Conservation (phyloP, 345 rosid genomes). For the Jatropha curcas region DNA sequence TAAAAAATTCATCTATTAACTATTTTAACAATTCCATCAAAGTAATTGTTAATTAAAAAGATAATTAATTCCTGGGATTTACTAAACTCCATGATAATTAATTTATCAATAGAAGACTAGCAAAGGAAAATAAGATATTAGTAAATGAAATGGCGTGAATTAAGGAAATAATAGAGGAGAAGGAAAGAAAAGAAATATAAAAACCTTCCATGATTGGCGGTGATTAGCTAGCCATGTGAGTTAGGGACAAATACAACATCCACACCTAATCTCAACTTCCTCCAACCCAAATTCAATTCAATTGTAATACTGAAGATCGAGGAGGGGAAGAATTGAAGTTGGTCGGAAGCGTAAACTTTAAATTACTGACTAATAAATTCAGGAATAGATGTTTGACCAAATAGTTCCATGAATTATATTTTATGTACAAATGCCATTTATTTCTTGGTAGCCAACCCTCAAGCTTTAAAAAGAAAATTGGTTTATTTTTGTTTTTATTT, state of each 20-base stretch:
- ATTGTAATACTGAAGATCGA: background rate
- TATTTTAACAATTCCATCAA: too few species aligned
- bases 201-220: constrained; percentile 20
- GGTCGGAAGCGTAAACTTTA: constrained; percentile 4
- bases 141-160: too few species aligned
- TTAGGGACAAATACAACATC: background rate
- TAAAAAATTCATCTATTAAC: too few species aligned
- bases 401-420: background rate
- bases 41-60: too few species aligned
- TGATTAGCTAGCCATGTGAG: background rate
- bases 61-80: too few species aligned
- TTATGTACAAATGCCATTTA: too few species aligned
- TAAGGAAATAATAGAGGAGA: background rate
- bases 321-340: background rate
- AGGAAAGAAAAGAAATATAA: background rate
- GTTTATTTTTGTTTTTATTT: too few species aligned
- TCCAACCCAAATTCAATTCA: background rate
- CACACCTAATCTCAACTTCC: background rate
- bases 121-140: background rate
- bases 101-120: too few species aligned
- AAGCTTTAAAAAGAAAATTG: too few species aligned
- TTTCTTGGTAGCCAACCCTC: background rate
- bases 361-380: background rate
- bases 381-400: background rate
- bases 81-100: too few species aligned